Evolutionary conservation across 2,329 filamentous ascomycete species (phyloP), one percentile per base, ranked within the genome.

Genomic region (Claviceps purpurea): DNA sequence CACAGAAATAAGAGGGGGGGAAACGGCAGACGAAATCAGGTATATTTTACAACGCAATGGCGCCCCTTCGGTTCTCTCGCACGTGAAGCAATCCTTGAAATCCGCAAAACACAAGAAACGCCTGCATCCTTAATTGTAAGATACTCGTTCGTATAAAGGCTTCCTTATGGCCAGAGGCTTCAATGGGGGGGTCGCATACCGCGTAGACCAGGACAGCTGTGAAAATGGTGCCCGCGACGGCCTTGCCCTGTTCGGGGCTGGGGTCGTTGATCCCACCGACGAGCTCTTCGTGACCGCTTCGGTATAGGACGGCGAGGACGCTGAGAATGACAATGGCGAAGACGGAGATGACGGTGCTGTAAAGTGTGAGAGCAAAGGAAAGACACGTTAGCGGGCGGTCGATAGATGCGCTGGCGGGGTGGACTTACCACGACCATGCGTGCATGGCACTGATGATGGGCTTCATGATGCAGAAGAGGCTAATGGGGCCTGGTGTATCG

Each of bases 51-150:
- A 95, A 74, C 55, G 85, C 81, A 71, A 95, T 95, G 56, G 88
- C 85, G 57, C 90, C 90, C 65, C 86, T 78, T 68, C 87, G 78
- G 70, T 81, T 89, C 68, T 90, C 85, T 68, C 89, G 84, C 61
- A 88, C 71, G 69, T 97, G 89, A 56, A 96, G 77, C 64, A 86
- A 80, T 57, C 89, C 91, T 68, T 97, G 91, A 59, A 90, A 80
- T 53, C 85, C 87, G 70, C 91, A 97, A 72, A 95, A 96, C 49
- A 94, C 76, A 52, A 96, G 79, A 75, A 97, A 97, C 18, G 77
- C 82, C 90, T 94, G 58, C 3, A 34, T 10, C 14, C 18, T n/a
- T 30, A 4, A 24, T 3, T 20, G 16, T 50, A 20, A 50, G 49
- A 38, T 37, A 22, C 1, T 24, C 20, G 30, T 26, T 50, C 6